Conservation (phyloP, 768 basidiomycete species). For the Chalciporus sphaerocephalus region DNA sequence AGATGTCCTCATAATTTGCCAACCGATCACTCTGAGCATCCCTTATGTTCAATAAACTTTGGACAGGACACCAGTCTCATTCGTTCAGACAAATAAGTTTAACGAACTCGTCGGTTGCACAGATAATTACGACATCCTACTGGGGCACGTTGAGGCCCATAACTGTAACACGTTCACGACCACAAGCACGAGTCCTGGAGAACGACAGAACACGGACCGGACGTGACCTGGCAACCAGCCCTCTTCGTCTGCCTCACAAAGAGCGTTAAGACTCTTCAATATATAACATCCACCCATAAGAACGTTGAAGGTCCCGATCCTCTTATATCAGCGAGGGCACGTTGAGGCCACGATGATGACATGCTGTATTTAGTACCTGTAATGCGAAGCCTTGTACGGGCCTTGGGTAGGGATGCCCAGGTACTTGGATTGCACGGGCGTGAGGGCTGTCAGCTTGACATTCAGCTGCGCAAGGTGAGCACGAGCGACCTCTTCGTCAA, state of each 20-base stretch:
- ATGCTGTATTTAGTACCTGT: conserved; percentile 41
- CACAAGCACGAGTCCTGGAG: conserved; percentile 7
- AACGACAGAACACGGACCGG: conserved; percentile 11
- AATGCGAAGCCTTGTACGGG: conserved; percentile 71
- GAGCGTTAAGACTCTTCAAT: conserved; percentile 48
- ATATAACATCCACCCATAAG: conserved; percentile 44
- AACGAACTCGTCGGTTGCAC: neutral
- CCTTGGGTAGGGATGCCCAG: conserved; percentile 85
- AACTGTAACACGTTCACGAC: conserved; percentile 13
- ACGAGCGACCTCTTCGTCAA: conserved; percentile 98
- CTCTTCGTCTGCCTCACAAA: conserved; percentile 30
- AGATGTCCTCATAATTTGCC: too few relatives aligned
- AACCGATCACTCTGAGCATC: too few relatives aligned
- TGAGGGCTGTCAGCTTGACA: conserved; percentile 85
- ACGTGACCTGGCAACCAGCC: conserved; percentile 16
- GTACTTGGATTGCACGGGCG: conserved; percentile 76
- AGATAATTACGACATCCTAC: neutral
- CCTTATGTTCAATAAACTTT: too few relatives aligned
- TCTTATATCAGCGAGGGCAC: conserved; percentile 60
- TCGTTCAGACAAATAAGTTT: too few relatives aligned
- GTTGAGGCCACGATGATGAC: conserved; percentile 64
- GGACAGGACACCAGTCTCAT: too few relatives aligned
- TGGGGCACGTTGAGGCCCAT: conserved; percentile 38
- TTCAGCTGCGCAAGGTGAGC: conserved; percentile 89
- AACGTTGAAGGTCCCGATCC: conserved; percentile 67